A percentile compares a stretch with the other conserved stretches of the same genome.
Conservation (phyloP, 2,329 filamentous ascomycete genomes). For the Monilinia fructicola region DNA sequence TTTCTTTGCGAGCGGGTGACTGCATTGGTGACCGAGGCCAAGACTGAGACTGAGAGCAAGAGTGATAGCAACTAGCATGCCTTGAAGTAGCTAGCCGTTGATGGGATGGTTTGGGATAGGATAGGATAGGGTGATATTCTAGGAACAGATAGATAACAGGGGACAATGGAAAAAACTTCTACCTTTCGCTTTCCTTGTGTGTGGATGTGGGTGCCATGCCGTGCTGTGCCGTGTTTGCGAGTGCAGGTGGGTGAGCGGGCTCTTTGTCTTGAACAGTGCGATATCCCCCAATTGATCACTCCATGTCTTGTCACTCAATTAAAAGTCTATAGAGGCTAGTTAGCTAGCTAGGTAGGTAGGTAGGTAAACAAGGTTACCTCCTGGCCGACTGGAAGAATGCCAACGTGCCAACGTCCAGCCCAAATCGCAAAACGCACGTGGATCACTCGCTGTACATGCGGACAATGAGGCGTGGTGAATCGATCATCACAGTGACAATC, state of each 20-base stretch:
- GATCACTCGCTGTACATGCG: too few relatives aligned
- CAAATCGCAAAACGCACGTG: too few relatives aligned
- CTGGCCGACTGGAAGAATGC: too few relatives aligned
- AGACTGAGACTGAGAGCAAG: not conserved
- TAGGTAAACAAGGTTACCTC: too few relatives aligned
- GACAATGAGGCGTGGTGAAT: too few relatives aligned
- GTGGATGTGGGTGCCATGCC: not conserved
- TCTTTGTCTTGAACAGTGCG: not conserved
- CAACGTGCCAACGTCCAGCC: too few relatives aligned
- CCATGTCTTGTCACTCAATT: not conserved
- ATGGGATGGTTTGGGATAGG: not conserved
- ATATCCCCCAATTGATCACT: not conserved
- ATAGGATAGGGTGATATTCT: not conserved
- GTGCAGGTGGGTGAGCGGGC: not conserved
- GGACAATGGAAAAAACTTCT: not conserved
- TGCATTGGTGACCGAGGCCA: not conserved
- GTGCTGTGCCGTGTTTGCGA: not conserved
- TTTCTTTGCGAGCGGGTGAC: not conserved
- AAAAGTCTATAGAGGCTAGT: too few relatives aligned
- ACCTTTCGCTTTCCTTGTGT: not conserved
- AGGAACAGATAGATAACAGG: slow-evolving; percentile 9
- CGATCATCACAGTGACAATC: too few relatives aligned
- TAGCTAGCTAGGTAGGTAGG: too few relatives aligned
- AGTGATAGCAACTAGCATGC: not conserved
- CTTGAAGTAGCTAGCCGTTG: not conserved